Conservation (phyloP, 768 basidiomycete species). For the Paxillus ammoniavirescens region DNA sequence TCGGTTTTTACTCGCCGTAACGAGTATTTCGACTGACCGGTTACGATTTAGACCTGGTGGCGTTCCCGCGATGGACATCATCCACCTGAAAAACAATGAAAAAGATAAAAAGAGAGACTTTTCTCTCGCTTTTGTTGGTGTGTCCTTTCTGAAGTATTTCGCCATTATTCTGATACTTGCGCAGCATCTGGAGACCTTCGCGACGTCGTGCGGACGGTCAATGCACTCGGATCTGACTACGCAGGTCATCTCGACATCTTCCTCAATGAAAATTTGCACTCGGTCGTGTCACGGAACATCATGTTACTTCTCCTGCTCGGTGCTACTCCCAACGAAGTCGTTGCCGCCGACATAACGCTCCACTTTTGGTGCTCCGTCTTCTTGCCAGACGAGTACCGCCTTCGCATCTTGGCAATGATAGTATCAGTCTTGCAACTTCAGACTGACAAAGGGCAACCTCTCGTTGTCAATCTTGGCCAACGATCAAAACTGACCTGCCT, state of each 20-base stretch:
- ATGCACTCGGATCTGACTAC: constrained; percentile 39
- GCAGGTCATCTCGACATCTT: constrained; percentile 37
- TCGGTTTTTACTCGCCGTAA: constrained; percentile 17
- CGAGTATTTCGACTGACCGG: background rate
- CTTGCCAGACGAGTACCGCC: constrained; percentile 32
- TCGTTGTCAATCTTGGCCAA: constrained; percentile 10
- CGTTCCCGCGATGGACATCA: constrained; percentile 26
- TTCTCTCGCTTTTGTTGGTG: constrained; percentile 23
- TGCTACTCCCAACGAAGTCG: constrained; percentile 24
- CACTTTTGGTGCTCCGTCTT: constrained; percentile 49
- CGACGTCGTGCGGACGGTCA: constrained; percentile 41
- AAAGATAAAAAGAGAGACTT: constrained; percentile 17
- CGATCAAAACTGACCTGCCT: constrained; percentile 20
- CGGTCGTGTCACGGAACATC: constrained; percentile 37
- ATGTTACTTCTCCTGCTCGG: constrained; percentile 41
- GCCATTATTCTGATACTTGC: background rate
- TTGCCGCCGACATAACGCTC: constrained; percentile 42
- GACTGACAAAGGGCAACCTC: constrained; percentile 12
- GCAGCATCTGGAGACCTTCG: constrained; percentile 48
- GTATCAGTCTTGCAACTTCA: constrained; percentile 11
- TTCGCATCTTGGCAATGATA: constrained; percentile 19
- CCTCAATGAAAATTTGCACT: constrained; percentile 39
- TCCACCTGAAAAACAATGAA: constrained; percentile 27
- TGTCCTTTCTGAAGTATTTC: background rate
- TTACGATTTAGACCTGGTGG: constrained; percentile 16